A percentile compares a stretch with the other conserved stretches of the same genome.
phyloP scores from a whole-genome alignment of 805 yeast species.

The Kodamaea laetipori region DNA sequence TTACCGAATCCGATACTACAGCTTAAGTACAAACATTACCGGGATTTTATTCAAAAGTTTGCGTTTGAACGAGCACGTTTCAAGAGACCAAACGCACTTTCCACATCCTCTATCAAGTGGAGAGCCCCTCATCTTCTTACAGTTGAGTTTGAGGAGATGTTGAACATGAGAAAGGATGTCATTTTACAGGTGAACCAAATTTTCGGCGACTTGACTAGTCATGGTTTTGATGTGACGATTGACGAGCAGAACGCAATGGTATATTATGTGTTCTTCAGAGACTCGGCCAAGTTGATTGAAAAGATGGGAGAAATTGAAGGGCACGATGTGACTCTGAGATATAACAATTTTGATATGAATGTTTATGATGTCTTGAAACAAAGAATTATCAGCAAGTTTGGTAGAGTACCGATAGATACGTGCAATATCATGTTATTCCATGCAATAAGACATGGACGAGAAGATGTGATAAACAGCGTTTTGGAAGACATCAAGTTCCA shows the following conservation, averaged over 20 bases:
- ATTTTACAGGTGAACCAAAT: slow-evolving; percentile 25
- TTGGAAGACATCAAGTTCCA: slow-evolving; percentile 8
- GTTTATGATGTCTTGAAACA: slow-evolving; percentile 22
- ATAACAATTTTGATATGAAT: slow-evolving; percentile 22
- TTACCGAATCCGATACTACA: slow-evolving; percentile 23
- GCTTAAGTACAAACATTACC: slow-evolving; percentile 28
- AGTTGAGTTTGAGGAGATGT: slow-evolving; percentile 21
- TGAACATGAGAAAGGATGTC: slow-evolving; percentile 23
- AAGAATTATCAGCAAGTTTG: slow-evolving; percentile 15
- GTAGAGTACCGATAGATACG: slow-evolving; percentile 19
- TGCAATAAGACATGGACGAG: slow-evolving; percentile 32
- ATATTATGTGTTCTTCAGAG: slow-evolving; percentile 34
- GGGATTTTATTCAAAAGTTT: slow-evolving; percentile 29
- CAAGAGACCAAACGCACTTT: slow-evolving; percentile 27
- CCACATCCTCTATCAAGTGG: slow-evolving; percentile 17
- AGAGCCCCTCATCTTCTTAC: too few relatives aligned
- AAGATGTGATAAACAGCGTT: slow-evolving; percentile 26
- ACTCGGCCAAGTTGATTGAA: slow-evolving; percentile 22
- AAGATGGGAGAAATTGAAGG: slow-evolving; percentile 13
- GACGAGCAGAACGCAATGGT: slow-evolving; percentile 33
- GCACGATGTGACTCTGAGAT: neutral
- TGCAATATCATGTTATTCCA: slow-evolving; percentile 28
- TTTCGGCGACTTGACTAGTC: slow-evolving; percentile 29
- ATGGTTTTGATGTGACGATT: slow-evolving; percentile 30
- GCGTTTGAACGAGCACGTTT: slow-evolving; percentile 25